phyloP scores from a whole-genome alignment of 176 grass and related monocot species.

The Lolium perenne region DNA sequence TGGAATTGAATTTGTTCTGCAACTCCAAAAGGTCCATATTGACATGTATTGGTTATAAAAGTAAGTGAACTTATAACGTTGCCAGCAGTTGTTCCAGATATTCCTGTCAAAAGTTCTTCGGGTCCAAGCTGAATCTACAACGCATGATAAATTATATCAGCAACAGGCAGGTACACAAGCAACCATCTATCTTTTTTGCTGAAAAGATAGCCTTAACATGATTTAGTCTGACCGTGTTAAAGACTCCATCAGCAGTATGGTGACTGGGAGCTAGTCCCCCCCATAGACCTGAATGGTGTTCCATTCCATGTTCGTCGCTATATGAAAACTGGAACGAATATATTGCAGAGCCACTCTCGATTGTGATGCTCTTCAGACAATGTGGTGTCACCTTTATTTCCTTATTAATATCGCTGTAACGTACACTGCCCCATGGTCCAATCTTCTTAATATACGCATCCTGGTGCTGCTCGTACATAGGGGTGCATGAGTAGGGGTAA shows the following conservation, averaged over 20 bases:
- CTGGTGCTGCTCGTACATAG: not conserved
- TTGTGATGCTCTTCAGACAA: not conserved
- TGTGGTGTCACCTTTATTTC: not conserved
- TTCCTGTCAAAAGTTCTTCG: not conserved
- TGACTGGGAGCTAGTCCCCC: not conserved
- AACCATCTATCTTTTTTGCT: too few relatives aligned
- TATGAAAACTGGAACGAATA: not conserved
- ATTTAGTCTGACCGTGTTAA: not conserved
- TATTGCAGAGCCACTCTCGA: not conserved
- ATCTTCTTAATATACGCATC: too few relatives aligned
- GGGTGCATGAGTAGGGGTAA: not conserved
- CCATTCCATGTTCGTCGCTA: not conserved
- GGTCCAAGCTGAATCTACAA: not conserved
- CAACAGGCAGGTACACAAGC: too few relatives aligned
- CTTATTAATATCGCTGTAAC: too few relatives aligned
- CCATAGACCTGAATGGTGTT: not conserved
- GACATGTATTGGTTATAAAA: not conserved
- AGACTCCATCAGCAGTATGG: not conserved
- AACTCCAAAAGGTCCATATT: not conserved
- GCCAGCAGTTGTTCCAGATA: not conserved
- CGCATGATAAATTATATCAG: not conserved
- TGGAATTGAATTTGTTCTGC: not conserved
- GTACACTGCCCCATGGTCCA: too few relatives aligned
- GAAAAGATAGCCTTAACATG: not conserved
- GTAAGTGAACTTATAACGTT: not conserved